phyloP scores from a whole-genome alignment of 2,329 filamentous ascomycete species.

The Monosporascus sp. region DNA sequence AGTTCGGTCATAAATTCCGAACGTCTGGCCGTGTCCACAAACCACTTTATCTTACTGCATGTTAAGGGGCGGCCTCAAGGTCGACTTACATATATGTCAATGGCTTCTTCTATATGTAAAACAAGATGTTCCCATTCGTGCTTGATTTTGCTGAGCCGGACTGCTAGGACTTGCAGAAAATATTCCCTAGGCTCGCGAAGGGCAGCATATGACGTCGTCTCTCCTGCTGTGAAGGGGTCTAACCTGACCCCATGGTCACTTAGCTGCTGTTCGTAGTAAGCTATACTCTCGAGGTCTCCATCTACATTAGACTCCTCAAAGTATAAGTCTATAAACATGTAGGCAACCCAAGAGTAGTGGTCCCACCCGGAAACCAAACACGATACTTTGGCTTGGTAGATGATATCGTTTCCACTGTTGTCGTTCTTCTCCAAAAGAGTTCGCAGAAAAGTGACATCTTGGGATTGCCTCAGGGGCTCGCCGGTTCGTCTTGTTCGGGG shows the following conservation, averaged over 20 bases:
- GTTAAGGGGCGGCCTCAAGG: not conserved
- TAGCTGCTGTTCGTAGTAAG: conserved; percentile 1
- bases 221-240: conserved; percentile 5
- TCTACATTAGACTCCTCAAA: conserved; percentile 1
- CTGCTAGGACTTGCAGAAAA: conserved; percentile 2
- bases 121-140: conserved; percentile 3
- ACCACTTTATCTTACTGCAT: too few relatives aligned
- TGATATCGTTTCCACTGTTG: conserved; percentile 5
- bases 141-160: not conserved
- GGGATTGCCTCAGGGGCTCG: not conserved
- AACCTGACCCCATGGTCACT: not conserved
- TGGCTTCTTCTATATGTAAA: conserved; percentile 1
- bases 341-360: conserved; percentile 3
- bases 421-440: conserved; percentile 1
- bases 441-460: conserved; percentile 6
- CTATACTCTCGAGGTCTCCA: conserved; percentile 3
- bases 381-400: conserved; percentile 6
- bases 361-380: conserved; percentile 4
- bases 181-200: conserved; percentile 4
- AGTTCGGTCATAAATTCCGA: too few relatives aligned
- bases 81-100: conserved; percentile 3
- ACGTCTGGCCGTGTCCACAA: too few relatives aligned
- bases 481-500: not conserved
- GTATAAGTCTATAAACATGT: conserved; percentile 7
- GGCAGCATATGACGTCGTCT: not conserved